Evolutionary conservation across 1,284 basidiomycete species (phyloP).

Genomic region (Earliella scabrosa): DNA sequence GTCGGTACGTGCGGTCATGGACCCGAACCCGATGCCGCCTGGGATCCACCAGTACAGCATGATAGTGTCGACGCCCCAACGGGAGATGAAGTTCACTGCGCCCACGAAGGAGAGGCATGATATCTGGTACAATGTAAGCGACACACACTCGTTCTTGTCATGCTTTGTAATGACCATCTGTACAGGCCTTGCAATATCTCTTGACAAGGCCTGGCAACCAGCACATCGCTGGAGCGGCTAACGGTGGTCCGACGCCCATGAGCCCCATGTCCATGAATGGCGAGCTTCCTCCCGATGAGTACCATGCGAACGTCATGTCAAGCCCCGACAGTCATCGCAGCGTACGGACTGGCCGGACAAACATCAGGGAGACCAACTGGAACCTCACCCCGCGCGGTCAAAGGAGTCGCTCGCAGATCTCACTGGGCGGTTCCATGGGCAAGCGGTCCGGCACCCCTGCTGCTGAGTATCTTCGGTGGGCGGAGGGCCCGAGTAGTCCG

Average conservation of each 20-base stretch:
- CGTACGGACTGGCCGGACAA: slow-evolving; percentile 53
- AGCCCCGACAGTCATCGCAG: slow-evolving; percentile 77
- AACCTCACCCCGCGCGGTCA: slow-evolving; percentile 76
- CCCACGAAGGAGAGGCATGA: slow-evolving; percentile 94
- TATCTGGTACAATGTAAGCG: slow-evolving; percentile 87
- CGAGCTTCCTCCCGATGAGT: slow-evolving; percentile 57
- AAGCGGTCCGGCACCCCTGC: slow-evolving; percentile 91
- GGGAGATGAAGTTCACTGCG: slow-evolving; percentile 98
- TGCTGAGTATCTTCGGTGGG: slow-evolving; percentile 84
- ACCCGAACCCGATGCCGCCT: slow-evolving; percentile 92
- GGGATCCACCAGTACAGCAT: slow-evolving; percentile 94
- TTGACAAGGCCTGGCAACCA: slow-evolving; percentile 67
- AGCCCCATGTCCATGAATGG: slow-evolving; percentile 57
- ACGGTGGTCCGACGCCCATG: slow-evolving; percentile 46
- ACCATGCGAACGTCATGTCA: slow-evolving; percentile 45
- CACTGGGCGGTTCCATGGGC: slow-evolving; percentile 70
- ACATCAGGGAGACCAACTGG: slow-evolving; percentile 59
- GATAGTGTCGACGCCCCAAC: slow-evolving; percentile 88
- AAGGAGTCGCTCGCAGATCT: slow-evolving; percentile 77
- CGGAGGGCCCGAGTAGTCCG: slow-evolving; percentile 72
- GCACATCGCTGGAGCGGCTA: slow-evolving; percentile 45
- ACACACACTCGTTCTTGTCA: slow-evolving; percentile 3
- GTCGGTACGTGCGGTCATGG: slow-evolving; percentile 86
- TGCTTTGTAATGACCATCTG: not conserved
- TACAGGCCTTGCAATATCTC: slow-evolving; percentile 83